Evolutionary conservation across 768 basidiomycete species (phyloP), one percentile per base, ranked within the genome.

Genomic region (Amanita inopinata): DNA sequence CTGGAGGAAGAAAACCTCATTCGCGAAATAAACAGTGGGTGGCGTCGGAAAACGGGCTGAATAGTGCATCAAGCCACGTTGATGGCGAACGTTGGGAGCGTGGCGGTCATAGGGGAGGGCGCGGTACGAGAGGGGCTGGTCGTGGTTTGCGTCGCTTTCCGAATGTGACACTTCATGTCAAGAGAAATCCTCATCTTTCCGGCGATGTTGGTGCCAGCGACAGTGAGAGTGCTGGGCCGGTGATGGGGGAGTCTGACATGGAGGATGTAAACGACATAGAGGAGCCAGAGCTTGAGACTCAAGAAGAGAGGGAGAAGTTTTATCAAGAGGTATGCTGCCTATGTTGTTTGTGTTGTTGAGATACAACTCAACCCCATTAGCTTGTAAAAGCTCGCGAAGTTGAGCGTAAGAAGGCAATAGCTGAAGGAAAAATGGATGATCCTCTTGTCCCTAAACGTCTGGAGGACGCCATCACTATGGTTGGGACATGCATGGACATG

Each of bases 401-500:
- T 2, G 87, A 88, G 54, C 67, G 77, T 38, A 81, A 80, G 57
- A 69, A 62, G 36, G 83, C 83, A 11, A 91, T 96, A 41, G 70
- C 78, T 0, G 76, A 82, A 25, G 89, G 90, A 4, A 80, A 85
- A 54, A 91, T 96, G 76, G 84, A 88, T 48, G 89, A 90, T 55
- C 92, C 91, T 0, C 55, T 73, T 31, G 80, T 81, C 7, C 79
- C 83, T 2, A 83, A 83, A 55, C 72, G 82, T 10, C 70, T 96
- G 2, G 87, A 87, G 51, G 82, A 94, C 49, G 92, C 93, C 12
- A 91, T 93, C 43, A 83, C 82, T n/a, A 82, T 97, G 57, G 76
- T 87, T 10, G 93, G 93, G 17, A 93, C 90, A 1, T 98, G 94
- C 55, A 63, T 71, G 65, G 83, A 87, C 47, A 96, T 97, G 91